These are phyloP conservation scores for Xylaria sp. DNA, from an alignment of 2,329 filamentous ascomycete species.

Conservation along the genomic window DNA sequence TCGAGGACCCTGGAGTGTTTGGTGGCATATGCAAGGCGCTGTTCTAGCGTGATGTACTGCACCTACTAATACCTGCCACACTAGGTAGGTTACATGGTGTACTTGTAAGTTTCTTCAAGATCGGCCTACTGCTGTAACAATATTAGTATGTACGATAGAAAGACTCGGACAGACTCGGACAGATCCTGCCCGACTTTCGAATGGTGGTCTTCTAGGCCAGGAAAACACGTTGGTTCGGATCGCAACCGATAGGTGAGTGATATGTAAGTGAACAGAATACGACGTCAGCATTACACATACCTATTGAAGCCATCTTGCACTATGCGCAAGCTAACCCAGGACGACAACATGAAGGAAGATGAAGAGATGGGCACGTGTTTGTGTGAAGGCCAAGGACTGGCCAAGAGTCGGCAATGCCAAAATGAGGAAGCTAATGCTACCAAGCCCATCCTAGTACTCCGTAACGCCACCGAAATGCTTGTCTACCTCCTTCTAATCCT, in stretches of 20 bases:
- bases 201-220: not conserved
- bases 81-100: constrained; percentile 10
- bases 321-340: not conserved
- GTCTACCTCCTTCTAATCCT: constrained; percentile 27
- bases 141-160: not conserved
- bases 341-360: constrained; percentile 16
- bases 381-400: constrained; percentile 35
- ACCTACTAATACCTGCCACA: not conserved
- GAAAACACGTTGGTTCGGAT: not conserved
- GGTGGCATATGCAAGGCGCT: not conserved
- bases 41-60: not conserved
- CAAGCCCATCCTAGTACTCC: constrained; percentile 11
- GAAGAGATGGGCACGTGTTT: constrained; percentile 31
- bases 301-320: not conserved
- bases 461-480: constrained; percentile 34
- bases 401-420: constrained; percentile 35
- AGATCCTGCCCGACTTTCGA: not conserved
- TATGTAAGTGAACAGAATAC: not conserved
- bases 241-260: not conserved
- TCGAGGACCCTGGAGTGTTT: not conserved
- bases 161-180: not conserved
- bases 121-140: not conserved
- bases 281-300: not conserved
- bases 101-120: not conserved
- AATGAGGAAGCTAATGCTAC: constrained; percentile 7